phyloP scores from a whole-genome alignment of 257 asterid species.

The Solanum etuberosum region DNA sequence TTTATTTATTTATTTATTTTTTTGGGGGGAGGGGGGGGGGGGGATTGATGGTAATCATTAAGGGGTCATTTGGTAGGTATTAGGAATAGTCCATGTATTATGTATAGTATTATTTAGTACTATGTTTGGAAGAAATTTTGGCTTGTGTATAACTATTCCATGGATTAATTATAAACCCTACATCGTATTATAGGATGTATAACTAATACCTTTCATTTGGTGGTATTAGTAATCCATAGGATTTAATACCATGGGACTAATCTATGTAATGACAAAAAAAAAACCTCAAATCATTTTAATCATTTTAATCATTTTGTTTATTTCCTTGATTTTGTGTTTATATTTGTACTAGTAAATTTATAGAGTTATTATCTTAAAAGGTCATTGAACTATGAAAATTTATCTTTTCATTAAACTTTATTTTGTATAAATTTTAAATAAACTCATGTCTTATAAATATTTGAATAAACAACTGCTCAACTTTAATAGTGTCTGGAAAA shows the following conservation, averaged over 20 bases:
- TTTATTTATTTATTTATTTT: no score
- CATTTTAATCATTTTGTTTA: not conserved
- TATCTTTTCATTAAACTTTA: no score
- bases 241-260: not conserved
- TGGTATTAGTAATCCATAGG: not conserved
- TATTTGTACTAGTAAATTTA: not conserved
- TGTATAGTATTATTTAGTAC: not conserved
- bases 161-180: not conserved
- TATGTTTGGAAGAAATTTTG: not conserved
- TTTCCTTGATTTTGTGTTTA: not conserved
- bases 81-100: not conserved
- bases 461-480: no score
- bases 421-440: not conserved
- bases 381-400: not conserved
- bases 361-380: not conserved
- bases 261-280: not conserved
- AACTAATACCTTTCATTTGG: not conserved
- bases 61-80: not conserved
- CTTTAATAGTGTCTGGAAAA: no score
- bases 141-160: not conserved
- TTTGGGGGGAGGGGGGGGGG: not conserved
- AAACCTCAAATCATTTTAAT: not conserved
- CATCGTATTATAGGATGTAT: not conserved
- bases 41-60: not conserved
- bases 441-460: not conserved